phyloP scores from a whole-genome alignment of 1,284 basidiomycete genomes.

The Rhodotorula sp. region DNA sequence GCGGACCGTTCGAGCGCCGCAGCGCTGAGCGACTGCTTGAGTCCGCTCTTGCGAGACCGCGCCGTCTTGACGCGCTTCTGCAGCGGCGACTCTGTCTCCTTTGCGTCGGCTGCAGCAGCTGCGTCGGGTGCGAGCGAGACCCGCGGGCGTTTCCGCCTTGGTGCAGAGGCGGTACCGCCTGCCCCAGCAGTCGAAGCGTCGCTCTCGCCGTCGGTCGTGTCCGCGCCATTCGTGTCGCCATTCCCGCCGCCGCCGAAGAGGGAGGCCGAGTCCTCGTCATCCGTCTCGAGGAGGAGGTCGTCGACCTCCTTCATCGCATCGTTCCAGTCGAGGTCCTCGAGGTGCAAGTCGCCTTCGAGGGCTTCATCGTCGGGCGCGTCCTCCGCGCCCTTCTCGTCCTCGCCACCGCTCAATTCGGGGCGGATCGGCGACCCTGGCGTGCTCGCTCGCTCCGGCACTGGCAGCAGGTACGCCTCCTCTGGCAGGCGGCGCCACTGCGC shows the following conservation, averaged over 20 bases:
- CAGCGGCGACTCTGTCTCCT: constrained; percentile 28
- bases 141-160: constrained; percentile 17
- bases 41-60: constrained; percentile 20
- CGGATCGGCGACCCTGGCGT: constrained; percentile 18
- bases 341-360: constrained; percentile 7
- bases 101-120: neutral
- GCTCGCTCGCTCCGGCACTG: constrained; percentile 49
- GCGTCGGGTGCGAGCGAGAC: neutral
- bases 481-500: constrained; percentile 75
- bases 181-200: neutral
- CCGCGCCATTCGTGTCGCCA: neutral
- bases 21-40: constrained; percentile 35
- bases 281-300: constrained; percentile 76
- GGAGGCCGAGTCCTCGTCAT: constrained; percentile 53
- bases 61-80: constrained; percentile 41
- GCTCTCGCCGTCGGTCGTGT: constrained; percentile 19
- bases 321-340: constrained; percentile 59
- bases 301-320: constrained; percentile 84
- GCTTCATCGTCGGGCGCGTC: neutral
- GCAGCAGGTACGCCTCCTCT: constrained; percentile 68
- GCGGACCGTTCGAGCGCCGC: constrained; percentile 4
- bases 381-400: constrained; percentile 30
- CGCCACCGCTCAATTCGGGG: constrained; percentile 22
- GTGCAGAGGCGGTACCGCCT: neutral
- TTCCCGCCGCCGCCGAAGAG: neutral